Evolutionary conservation across 176 grass and related monocot species (phyloP).

Genomic region (Oryza australiensis): DNA sequence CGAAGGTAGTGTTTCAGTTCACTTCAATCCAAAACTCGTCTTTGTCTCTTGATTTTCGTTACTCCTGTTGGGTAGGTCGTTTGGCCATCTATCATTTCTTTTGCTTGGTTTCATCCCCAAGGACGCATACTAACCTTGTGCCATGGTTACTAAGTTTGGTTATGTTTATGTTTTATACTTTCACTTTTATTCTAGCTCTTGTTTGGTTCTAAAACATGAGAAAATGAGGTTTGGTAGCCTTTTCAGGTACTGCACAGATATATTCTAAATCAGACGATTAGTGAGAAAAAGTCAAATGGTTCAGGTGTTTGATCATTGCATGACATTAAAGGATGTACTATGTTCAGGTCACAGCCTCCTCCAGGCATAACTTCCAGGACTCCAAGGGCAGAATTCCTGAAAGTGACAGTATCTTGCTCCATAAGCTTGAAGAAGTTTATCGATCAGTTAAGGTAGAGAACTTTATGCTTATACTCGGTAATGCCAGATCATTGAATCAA

Average conservation of each 20-base stretch:
- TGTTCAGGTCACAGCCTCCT: conserved; percentile 45
- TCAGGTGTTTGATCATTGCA: neutral
- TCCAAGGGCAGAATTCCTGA: conserved; percentile 36
- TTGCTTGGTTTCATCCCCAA: neutral
- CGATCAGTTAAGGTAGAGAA: conserved; percentile 50
- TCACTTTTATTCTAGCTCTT: neutral
- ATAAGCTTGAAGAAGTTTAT: conserved; percentile 63
- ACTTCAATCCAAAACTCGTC: neutral
- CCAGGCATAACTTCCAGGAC: conserved; percentile 20
- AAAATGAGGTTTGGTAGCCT: neutral
- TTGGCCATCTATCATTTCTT: neutral
- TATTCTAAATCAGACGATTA: neutral
- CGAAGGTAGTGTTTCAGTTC: conserved; percentile 40
- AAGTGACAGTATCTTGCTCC: conserved; percentile 43
- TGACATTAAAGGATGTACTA: neutral
- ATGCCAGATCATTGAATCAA: neutral
- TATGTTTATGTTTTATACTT: neutral
- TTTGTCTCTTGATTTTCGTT: conserved; percentile 15
- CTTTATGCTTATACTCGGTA: neutral
- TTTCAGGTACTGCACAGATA: neutral
- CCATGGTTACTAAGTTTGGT: neutral
- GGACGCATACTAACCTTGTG: neutral
- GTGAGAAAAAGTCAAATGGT: neutral
- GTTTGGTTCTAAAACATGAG: neutral
- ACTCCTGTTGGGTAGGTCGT: neutral